phyloP scores from a whole-genome alignment of 768 basidiomycete species.

The Omphalotus guepiniiformis region DNA sequence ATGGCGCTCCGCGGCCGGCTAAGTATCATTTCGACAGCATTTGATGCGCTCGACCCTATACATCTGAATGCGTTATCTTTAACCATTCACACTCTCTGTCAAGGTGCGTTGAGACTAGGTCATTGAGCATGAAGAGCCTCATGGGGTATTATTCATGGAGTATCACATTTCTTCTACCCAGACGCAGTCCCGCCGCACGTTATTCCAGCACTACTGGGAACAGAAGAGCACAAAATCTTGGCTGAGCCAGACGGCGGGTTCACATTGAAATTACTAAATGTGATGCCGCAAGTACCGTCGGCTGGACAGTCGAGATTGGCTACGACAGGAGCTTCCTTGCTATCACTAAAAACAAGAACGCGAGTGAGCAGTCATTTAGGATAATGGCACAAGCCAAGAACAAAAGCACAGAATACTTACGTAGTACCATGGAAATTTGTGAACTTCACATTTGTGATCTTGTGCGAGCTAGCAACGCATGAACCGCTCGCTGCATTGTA shows the following conservation, averaged over 20 bases:
- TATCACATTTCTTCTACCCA: too few species aligned
- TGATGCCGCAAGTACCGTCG: conserved; percentile 21
- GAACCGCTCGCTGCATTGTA: conserved; percentile 21
- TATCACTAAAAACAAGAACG: neutral
- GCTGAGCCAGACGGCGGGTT: conserved; percentile 22
- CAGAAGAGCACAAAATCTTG: conserved; percentile 22
- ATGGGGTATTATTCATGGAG: too few species aligned
- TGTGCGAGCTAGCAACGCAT: conserved; percentile 22
- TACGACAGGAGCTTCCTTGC: conserved; percentile 20
- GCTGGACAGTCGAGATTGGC: conserved; percentile 26
- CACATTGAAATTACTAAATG: conserved; percentile 20
- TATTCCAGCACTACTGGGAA: conserved; percentile 22
- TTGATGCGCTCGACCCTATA: too few species aligned
- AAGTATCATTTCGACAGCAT: too few species aligned
- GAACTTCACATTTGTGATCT: conserved; percentile 22
- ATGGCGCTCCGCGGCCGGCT: too few species aligned
- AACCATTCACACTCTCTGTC: too few species aligned
- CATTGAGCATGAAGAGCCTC: too few species aligned
- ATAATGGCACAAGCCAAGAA: neutral
- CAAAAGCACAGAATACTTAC: conserved; percentile 9
- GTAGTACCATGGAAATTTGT: conserved; percentile 25
- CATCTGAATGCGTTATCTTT: too few species aligned
- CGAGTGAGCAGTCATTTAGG: neutral
- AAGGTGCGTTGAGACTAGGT: too few species aligned
- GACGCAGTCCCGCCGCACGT: conserved; percentile 23